Evolutionary conservation across 192 early-diverging fungal genomes (phyloP), one percentile per base, ranked within the genome.

Genomic region (Jimgerdemannia lactiflua): DNA sequence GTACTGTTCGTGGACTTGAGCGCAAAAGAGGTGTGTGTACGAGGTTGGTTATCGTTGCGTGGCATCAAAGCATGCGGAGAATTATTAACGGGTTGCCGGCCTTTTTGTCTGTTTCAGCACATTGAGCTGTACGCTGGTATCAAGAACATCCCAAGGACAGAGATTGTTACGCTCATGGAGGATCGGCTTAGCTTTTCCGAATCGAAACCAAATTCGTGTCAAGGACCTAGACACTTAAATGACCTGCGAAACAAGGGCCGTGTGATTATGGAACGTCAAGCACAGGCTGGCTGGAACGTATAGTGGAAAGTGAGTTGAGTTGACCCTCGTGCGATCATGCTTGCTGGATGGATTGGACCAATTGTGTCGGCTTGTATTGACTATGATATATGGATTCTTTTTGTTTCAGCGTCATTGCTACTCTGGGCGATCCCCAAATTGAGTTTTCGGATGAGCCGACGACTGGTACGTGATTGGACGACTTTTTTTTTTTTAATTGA

Each of bases 1-100:
- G 91, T 94, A 71, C 74, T 94, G 42, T 94, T 94, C 78, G 85
- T 86, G 64, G 93, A 93, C 44, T 69, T 94, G 69, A 94, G 92
- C 1, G 92, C 93, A 3, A 72, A 81, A 65, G 93, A 94, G 71
- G 29, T 29, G 29, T 1, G 29, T 29, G 29, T 29, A 29, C 29
- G 29, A 29, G 29, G 29, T 29, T 29, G 29, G 29, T 29, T 29
- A 29, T 29, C 29, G 29, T 29, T 29, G 29, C 29, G 29, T 29
- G 29, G 29, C 29, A 29, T 29, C 1, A 29, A 29, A 29, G 29
- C 93, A 94, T 79, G 86, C 94, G 68, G 77, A 29, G 29, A 29
- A 29, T 29, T 29, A 29, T 29, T 29, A 29, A 29, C 29, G 1
- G 29, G 1, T 29, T 29, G 29, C 29, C 1, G 29, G 29, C 29